Base-by-base conservation (phyloP, 805 yeast genomes). In the Suhomyces pyralidae region DNA sequence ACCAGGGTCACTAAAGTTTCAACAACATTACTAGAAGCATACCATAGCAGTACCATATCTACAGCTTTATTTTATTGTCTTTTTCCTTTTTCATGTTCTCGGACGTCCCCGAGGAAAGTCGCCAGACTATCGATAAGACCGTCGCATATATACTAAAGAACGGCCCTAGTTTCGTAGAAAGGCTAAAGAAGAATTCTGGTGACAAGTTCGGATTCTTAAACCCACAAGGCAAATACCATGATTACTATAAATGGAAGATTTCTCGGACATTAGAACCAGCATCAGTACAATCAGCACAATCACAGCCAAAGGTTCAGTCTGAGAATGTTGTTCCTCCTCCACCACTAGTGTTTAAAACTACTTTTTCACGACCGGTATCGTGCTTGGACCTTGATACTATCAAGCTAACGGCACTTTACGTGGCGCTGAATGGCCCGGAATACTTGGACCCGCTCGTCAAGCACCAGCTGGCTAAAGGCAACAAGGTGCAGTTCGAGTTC, bases 401-500 rank as follows among this genome's bases (percentile, higher is more conserved):
- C 43, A 87, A 88, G 63, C 61, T 83, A 2, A 82, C 92, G 1
- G 97, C 97, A 0, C 76, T 82, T 50, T 83, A 80, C 60, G 81
- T 81, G 1, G 88, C 90, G 0, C 64, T 74, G 15, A 84, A 88
- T 61, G 89, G 89, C 0, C 68, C 69, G 1, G 64, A 61, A 10
- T 79, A 80, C 51, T 65, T 57, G n/a, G 49, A 58, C 2, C 54
- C 53, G 24, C 58, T 80, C 19, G 62, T 67, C 2, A 63, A 68
- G 2, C 75, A 85, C 32, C 65, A 73, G 56, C 67, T 64, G 40
- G 61, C 65, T 20, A 61, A 63, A 34, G 71, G 70, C 0, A 69
- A 77, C 40, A 66, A 77, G 25, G 72, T 77, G 2, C 90, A 86
- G 61, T 88, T 88, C 68, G 89, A 81, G 26, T 94, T 94, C 63